Evolutionary conservation across 495 filamentous ascomycete species (phyloP).

Genomic region (Hyaloscypha hepaticicola): DNA sequence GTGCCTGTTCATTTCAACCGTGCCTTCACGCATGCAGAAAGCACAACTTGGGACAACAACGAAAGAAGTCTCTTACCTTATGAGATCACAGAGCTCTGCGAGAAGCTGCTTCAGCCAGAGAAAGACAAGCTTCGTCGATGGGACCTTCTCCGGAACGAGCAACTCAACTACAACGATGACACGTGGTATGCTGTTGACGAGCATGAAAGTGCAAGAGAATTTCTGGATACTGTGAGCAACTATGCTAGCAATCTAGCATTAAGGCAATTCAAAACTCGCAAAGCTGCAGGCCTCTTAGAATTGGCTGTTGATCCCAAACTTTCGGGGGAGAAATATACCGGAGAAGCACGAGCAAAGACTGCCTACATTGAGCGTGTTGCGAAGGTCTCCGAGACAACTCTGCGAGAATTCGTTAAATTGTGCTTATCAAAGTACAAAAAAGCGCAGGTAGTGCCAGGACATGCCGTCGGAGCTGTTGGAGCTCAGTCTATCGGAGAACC

Average conservation of each 20-base stretch:
- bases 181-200: constrained; percentile 73
- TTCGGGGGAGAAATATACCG: constrained; percentile 21
- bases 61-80: constrained; percentile 66
- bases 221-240: constrained; percentile 70
- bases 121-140: constrained; percentile 63
- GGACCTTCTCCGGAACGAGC: constrained; percentile 44
- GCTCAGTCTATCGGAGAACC: constrained; percentile 98
- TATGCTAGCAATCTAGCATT: constrained; percentile 55
- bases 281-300: constrained; percentile 29
- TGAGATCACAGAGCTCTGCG: constrained; percentile 68
- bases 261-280: constrained; percentile 51
- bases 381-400: constrained; percentile 72
- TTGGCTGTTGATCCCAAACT: constrained; percentile 23
- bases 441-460: constrained; percentile 87
- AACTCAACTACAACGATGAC: constrained; percentile 61
- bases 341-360: constrained; percentile 36
- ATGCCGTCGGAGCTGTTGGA: constrained; percentile 95
- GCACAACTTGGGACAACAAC: constrained; percentile 72
- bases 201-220: constrained; percentile 78
- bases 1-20: constrained; percentile 91
- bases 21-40: constrained; percentile 83
- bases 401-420: constrained; percentile 69
- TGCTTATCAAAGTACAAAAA: constrained; percentile 88
- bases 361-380: constrained; percentile 61
- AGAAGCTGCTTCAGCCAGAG: constrained; percentile 59